These are phyloP conservation scores for Diversispora eburnea DNA, from an alignment of 192 early-diverging fungal species.

Conservation along the genomic window DNA sequence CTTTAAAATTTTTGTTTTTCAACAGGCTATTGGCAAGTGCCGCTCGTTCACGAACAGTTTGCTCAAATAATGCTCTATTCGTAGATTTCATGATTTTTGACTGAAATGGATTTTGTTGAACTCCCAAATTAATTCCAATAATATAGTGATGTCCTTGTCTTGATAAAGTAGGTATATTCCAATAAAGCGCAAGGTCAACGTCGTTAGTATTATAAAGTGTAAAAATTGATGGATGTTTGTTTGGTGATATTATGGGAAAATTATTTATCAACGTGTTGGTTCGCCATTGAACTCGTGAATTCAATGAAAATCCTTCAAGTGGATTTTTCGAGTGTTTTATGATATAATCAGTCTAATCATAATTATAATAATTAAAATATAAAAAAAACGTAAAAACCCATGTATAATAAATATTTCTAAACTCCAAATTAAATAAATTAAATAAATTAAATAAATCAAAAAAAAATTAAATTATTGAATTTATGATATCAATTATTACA, in stretches of 20 bases:
- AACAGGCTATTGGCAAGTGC: constrained; percentile 62
- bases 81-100: constrained; percentile 44
- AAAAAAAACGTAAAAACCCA: too few relatives aligned
- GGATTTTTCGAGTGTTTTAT: constrained; percentile 60
- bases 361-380: constrained; percentile 21
- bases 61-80: constrained; percentile 61
- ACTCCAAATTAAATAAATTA: too few relatives aligned
- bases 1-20: constrained; percentile 56
- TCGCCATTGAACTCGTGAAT: constrained; percentile 73
- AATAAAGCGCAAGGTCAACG: constrained; percentile 84
- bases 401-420: too few relatives aligned
- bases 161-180: constrained; percentile 55
- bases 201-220: constrained; percentile 84
- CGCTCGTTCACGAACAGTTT: constrained; percentile 63
- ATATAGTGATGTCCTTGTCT: constrained; percentile 85
- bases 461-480: not conserved
- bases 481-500: constrained; percentile 31
- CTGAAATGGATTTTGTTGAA: constrained; percentile 69
- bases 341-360: constrained; percentile 44
- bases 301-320: constrained; percentile 63
- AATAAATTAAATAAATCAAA: not conserved
- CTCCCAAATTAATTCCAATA: constrained; percentile 84
- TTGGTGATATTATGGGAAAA: constrained; percentile 63
- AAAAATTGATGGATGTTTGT: constrained; percentile 60
- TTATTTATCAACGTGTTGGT: constrained; percentile 56